These are phyloP conservation scores for Meyerozyma athensensis DNA, from an alignment of 1,139 yeast species.

Conservation along the genomic window DNA sequence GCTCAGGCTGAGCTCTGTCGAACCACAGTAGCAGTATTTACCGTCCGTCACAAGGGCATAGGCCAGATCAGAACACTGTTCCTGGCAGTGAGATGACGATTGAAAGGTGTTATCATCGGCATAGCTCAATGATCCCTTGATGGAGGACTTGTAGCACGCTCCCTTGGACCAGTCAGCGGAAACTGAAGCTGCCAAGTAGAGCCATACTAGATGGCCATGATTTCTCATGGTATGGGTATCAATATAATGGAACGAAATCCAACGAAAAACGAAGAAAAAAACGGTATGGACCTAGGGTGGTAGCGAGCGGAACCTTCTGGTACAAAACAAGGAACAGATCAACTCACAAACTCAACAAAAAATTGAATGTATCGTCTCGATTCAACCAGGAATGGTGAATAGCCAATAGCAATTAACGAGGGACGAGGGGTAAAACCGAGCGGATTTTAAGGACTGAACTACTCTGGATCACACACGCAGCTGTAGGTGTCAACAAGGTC, in stretches of 20 bases:
- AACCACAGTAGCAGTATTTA: slow-evolving; percentile 58
- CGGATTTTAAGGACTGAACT: neutral
- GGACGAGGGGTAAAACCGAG: too few species aligned
- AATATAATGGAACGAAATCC: neutral
- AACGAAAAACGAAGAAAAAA: neutral
- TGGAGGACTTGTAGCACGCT: slow-evolving; percentile 33
- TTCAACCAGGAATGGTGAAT: neutral
- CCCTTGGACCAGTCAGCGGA: slow-evolving; percentile 20
- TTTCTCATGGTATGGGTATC: neutral
- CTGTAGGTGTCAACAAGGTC: neutral
- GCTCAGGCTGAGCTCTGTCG: slow-evolving; percentile 30
- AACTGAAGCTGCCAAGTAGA: slow-evolving; percentile 5
- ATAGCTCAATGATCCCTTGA: slow-evolving; percentile 19
- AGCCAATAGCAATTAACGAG: neutral
- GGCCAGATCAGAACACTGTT: slow-evolving; percentile 37
- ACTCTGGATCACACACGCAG: neutral
- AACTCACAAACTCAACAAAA: neutral
- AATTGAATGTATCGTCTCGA: neutral
- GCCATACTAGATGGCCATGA: slow-evolving; percentile 7
- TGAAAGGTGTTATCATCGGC: slow-evolving; percentile 41
- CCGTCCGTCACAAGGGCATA: slow-evolving; percentile 56
- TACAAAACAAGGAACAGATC: neutral
- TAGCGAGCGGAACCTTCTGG: too few species aligned
- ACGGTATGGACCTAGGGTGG: too few species aligned
- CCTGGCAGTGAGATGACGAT: slow-evolving; percentile 48